Conservation (phyloP, 331 rosid species). For the Phaseolus coccineus region DNA sequence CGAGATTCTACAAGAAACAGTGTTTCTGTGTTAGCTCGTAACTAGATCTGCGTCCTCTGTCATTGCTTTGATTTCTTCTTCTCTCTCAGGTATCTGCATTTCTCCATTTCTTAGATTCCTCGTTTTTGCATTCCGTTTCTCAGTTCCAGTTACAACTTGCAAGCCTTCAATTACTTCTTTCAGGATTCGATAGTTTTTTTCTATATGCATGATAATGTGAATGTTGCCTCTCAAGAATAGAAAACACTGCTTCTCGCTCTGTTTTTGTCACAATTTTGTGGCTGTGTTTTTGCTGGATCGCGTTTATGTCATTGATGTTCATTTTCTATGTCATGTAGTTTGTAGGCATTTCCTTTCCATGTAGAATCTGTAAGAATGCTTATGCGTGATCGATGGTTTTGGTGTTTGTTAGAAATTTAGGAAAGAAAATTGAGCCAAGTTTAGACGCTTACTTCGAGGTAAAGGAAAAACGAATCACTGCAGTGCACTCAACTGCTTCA, state of each 20-base stretch:
- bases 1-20: constrained; percentile 33
- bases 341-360: constrained; percentile 5
- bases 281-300: constrained; percentile 27
- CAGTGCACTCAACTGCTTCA: constrained; percentile 43
- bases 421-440: not conserved
- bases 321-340: constrained; percentile 9
- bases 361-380: constrained; percentile 29
- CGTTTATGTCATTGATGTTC: constrained; percentile 29
- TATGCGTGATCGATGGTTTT: constrained; percentile 12
- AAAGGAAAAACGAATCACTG: constrained; percentile 42
- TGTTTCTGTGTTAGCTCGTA: constrained; percentile 32
- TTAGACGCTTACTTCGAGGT: constrained; percentile 45
- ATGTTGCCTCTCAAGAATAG: not conserved
- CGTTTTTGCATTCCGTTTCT: constrained; percentile 34
- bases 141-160: constrained; percentile 18
- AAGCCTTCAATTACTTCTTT: constrained; percentile 14
- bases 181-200: not conserved
- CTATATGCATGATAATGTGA: not conserved
- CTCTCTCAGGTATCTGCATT: constrained; percentile 45
- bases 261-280: not conserved
- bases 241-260: not conserved
- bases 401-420: constrained; percentile 45
- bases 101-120: constrained; percentile 20
- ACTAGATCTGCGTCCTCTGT: constrained; percentile 43
- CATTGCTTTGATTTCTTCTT: constrained; percentile 12